phyloP scores from a whole-genome alignment of 441 rosid species.

The Adansonia madagascariensis region DNA sequence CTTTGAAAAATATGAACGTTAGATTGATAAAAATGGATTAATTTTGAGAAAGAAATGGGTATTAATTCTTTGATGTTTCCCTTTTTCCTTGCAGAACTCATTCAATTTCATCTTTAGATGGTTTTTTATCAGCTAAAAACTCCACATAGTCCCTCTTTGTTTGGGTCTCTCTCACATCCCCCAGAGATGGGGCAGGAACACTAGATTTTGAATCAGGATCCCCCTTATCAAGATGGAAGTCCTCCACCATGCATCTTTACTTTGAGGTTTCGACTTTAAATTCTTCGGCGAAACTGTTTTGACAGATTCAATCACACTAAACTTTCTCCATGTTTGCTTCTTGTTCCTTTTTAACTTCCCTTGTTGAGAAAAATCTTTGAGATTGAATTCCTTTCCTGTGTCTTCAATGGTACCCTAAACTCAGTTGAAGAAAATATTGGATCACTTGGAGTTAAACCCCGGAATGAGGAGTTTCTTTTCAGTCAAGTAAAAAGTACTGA shows the following conservation, averaged over 20 bases:
- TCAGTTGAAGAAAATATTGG: not conserved
- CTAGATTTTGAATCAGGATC: slow-evolving; percentile 31
- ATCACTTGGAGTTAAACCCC: not conserved
- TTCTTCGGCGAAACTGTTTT: slow-evolving; percentile 16
- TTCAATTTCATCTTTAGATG: slow-evolving; percentile 29
- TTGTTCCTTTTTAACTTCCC: slow-evolving; percentile 49
- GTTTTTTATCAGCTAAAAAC: slow-evolving; percentile 37
- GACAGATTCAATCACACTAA: slow-evolving; percentile 17
- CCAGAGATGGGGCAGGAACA: not conserved
- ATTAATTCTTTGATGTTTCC: too few relatives aligned
- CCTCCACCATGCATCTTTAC: slow-evolving; percentile 30
- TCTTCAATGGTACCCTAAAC: slow-evolving; percentile 54
- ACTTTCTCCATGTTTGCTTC: slow-evolving; percentile 33
- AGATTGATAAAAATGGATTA: too few relatives aligned
- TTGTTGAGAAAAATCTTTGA: slow-evolving; percentile 62
- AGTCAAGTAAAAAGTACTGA: not conserved
- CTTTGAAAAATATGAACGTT: not conserved
- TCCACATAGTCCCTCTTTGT: slow-evolving; percentile 47
- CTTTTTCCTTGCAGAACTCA: slow-evolving; percentile 48
- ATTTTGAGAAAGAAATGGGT: too few relatives aligned
- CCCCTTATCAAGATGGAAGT: slow-evolving; percentile 26
- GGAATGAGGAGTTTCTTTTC: not conserved
- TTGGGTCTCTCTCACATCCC: slow-evolving; percentile 15
- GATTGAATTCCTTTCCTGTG: slow-evolving; percentile 54
- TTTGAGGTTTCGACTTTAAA: slow-evolving; percentile 41